Evolutionary conservation across 371 early-diverging fungal genomes (phyloP).

Genomic region (Coemansia sp.): DNA sequence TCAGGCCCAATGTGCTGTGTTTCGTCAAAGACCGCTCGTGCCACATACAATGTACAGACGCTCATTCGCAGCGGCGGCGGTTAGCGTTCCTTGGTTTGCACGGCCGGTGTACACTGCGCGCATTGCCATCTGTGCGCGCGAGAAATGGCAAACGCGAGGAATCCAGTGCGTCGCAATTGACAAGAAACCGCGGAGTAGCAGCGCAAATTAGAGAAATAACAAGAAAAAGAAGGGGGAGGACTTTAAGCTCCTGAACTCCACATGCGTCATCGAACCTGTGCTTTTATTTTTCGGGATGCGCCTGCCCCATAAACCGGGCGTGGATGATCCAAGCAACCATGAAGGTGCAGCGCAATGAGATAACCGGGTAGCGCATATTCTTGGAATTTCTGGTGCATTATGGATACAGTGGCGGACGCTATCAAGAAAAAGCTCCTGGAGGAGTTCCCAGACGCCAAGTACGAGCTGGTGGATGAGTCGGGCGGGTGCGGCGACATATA

Average conservation of each 20-base stretch:
- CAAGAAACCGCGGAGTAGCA: not conserved
- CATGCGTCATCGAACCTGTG: no score
- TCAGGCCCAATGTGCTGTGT: no score
- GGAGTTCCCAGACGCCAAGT: not conserved
- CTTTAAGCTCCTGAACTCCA: no score
- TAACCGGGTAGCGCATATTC: not conserved
- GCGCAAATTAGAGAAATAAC: not conserved
- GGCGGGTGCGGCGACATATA: constrained; percentile 49
- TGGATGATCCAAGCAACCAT: not conserved
- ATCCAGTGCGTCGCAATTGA: not conserved
- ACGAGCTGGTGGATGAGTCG: constrained; percentile 30
- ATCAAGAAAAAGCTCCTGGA: not conserved
- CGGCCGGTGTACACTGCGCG: constrained; percentile 44
- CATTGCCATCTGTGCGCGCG: constrained; percentile 25
- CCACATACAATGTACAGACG: constrained; percentile 40
- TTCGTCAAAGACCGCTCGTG: no score
- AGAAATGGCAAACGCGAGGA: not conserved
- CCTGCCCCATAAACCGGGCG: not conserved
- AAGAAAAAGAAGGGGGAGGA: not conserved
- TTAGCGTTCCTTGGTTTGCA: constrained; percentile 37
- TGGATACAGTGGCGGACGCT: not conserved
- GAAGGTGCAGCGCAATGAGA: not conserved
- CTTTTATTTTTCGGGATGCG: no score
- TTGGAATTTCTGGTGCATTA: not conserved
- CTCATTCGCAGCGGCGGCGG: not conserved